Evolutionary conservation across 495 filamentous ascomycete species (phyloP), one percentile per base, ranked within the genome.

Genomic region (Arthonia radiata): DNA sequence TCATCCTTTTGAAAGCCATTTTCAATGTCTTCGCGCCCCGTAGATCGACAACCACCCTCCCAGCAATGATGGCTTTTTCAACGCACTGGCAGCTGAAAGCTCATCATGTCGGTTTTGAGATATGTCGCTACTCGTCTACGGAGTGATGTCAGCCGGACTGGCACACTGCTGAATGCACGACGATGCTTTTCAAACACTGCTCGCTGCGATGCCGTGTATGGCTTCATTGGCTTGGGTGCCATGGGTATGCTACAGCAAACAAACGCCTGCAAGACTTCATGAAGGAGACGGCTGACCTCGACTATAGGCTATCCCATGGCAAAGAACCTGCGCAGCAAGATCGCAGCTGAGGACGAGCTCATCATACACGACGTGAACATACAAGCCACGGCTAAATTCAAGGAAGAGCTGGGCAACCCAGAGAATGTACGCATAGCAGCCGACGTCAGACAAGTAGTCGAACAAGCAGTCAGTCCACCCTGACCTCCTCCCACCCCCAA

Each of bases 171-270:
- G n/a, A n/a, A n/a, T n/a, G n/a, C n/a, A n/a, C n/a, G n/a, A n/a
- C n/a, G n/a, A n/a, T n/a, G n/a, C n/a, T n/a, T n/a, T n/a, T n/a
- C n/a, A n/a, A n/a, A n/a, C n/a, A n/a, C n/a, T n/a, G n/a, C n/a
- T n/a, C n/a, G n/a, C n/a, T n/a, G n/a, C n/a, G n/a, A n/a, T n/a
- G n/a, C n/a, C n/a, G n/a, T n/a, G n/a, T 82, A 70, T 59, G 79
- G 76, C 8, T 89, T 90, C 46, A 69, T 90, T 36, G 79, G 79
- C 3, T 50, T 90, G 15, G 79, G 79, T 5, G 72, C 76, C 40
- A 90, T 90, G 79, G 79, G 69, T 79, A 59, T 25, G 66, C 32
- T 37, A 26, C n/a, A 23, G 15, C 31, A 22, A 30, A 2, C 25
- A 21, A 28, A 19, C 21, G 2, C 23, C 9, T 29, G 14, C 15